These are phyloP conservation scores for Arabidopsis arenosa DNA, from an alignment of 345 rosid species.

Conservation along the genomic window DNA sequence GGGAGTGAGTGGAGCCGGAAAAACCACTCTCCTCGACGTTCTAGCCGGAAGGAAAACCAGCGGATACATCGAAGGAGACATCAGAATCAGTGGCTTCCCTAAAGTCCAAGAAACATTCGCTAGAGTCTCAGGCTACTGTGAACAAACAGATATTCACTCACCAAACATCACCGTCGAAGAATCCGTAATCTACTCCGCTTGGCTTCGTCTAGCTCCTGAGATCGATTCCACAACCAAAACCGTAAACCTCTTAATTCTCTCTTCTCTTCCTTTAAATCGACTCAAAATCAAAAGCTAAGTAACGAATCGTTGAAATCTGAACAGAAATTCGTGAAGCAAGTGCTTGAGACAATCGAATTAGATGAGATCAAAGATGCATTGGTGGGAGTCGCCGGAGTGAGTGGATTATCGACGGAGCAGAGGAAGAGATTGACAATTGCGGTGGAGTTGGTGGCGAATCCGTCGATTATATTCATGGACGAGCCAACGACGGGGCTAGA, in stretches of 20 bases:
- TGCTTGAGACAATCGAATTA: conserved; percentile 54
- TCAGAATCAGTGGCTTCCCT: conserved; percentile 73
- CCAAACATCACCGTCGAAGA: conserved; percentile 78
- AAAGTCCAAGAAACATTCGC: conserved; percentile 84
- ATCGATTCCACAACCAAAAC: conserved; percentile 60
- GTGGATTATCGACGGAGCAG: conserved; percentile 79
- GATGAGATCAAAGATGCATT: conserved; percentile 40
- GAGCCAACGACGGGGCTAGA: conserved; percentile 88
- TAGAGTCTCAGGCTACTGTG: conserved; percentile 77
- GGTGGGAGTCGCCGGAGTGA: conserved; percentile 47
- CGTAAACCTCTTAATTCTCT: conserved; percentile 45
- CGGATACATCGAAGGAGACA: conserved; percentile 72
- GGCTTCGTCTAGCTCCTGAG: conserved; percentile 76
- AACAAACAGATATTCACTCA: conserved; percentile 84
- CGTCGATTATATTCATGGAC: conserved; percentile 84
- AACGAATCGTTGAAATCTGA: neutral
- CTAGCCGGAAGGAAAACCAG: conserved; percentile 66
- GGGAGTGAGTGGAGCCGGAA: conserved; percentile 91
- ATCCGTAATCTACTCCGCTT: conserved; percentile 75
- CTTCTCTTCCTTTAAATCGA: conserved; percentile 8
- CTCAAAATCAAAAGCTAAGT: neutral
- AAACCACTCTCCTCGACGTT: conserved; percentile 87
- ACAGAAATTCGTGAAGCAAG: conserved; percentile 58
- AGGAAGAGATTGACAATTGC: conserved; percentile 77
- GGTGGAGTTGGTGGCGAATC: conserved; percentile 78